Evolutionary conservation across 1,139 yeast species (phyloP).

Genomic region (Chernovozyma aurita): DNA sequence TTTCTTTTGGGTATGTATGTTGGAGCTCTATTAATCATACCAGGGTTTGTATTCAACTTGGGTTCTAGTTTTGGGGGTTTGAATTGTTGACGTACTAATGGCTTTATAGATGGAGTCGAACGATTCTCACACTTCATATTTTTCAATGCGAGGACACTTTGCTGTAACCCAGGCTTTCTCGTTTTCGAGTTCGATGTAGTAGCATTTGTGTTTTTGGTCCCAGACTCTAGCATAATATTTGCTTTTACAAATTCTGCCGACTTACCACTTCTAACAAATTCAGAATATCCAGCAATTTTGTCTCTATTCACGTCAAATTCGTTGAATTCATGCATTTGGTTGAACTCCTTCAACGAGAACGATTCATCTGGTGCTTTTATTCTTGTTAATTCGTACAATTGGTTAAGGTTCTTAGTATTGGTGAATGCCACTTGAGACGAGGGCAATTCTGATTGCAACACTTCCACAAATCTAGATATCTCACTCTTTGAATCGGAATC

Average conservation of each 20-base stretch:
- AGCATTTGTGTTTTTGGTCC: neutral
- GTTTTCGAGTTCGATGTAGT: too few species aligned
- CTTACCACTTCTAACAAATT: conserved; percentile 13
- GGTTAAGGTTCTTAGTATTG: conserved; percentile 11
- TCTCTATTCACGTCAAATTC: too few species aligned
- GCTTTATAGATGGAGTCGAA: neutral
- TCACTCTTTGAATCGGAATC: conserved; percentile 19
- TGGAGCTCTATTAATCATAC: conserved; percentile 11
- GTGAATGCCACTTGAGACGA: conserved; percentile 17
- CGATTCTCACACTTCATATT: too few species aligned
- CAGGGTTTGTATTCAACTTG: neutral
- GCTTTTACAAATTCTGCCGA: conserved; percentile 8
- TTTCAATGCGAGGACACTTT: neutral
- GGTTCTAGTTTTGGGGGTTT: too few species aligned
- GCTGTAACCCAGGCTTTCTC: neutral
- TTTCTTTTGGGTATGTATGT: conserved; percentile 13
- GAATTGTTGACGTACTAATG: neutral
- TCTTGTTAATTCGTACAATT: conserved; percentile 16
- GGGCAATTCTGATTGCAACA: conserved; percentile 4
- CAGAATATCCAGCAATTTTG: neutral
- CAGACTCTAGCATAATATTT: neutral
- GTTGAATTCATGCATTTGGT: neutral
- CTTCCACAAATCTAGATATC: conserved; percentile 29
- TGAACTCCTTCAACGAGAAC: neutral
- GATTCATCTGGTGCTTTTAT: neutral